Conservation (phyloP, 805 yeast genomes). For the Metschnikowia colocasiae region DNA sequence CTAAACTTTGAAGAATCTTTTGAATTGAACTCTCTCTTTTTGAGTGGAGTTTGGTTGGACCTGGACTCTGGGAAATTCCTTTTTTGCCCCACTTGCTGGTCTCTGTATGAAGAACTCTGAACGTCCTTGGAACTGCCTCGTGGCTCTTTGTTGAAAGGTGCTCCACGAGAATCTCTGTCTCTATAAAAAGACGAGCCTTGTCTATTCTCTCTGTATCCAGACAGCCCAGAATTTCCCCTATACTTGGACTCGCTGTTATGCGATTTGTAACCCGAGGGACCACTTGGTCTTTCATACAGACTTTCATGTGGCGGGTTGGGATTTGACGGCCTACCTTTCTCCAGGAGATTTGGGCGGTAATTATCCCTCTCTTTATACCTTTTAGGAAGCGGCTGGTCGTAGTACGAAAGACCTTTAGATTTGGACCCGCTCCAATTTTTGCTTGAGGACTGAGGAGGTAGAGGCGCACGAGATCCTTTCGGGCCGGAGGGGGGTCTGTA, state of each 20-base stretch:
- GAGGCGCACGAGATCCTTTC: constrained; percentile 16
- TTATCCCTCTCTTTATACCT: constrained; percentile 17
- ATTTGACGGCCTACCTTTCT: neutral
- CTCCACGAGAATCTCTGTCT: constrained; percentile 2
- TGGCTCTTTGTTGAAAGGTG: neutral
- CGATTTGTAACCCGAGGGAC: constrained; percentile 13
- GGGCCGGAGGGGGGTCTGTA: constrained; percentile 22
- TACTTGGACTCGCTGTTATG: neutral
- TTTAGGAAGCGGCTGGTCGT: constrained; percentile 10
- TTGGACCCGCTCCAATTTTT: constrained; percentile 11
- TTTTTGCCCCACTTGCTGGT: constrained; percentile 1
- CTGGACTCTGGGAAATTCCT: constrained; percentile 9
- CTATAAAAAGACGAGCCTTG: neutral
- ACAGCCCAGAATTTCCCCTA: neutral
- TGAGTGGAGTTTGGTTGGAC: constrained; percentile 3
- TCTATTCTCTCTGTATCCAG: constrained; percentile 1
- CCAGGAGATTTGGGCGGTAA: constrained; percentile 14
- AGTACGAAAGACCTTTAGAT: constrained; percentile 6
- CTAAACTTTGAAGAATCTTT: neutral
- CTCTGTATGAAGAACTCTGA: neutral
- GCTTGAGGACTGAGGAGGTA: constrained; percentile 10
- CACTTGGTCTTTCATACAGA: constrained; percentile 13
- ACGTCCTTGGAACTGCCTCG: constrained; percentile 3
- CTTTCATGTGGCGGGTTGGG: neutral
- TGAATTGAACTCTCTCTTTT: constrained; percentile 9